Percentiles rank a stretch among this genome's conserved stretches.
These are phyloP conservation scores for Cyclaneusma minus DNA, from an alignment of 2,329 filamentous ascomycete genomes.

Conservation along the genomic window DNA sequence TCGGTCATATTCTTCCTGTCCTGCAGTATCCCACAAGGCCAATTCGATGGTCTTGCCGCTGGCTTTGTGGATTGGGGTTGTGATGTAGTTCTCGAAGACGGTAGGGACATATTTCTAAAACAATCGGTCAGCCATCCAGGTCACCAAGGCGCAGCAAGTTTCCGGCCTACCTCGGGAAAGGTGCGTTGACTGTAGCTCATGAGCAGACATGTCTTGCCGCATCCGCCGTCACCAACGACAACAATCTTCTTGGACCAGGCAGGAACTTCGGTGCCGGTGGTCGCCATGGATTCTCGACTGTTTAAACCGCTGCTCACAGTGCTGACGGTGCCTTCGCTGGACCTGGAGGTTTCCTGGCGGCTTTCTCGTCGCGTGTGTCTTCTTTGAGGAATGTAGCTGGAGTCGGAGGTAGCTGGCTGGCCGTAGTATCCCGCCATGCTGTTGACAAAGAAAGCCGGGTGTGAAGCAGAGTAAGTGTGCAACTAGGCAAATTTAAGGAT, in stretches of 20 bases:
- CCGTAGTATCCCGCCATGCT: no score
- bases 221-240: conserved; percentile 93
- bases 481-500: no score
- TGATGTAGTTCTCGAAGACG: conserved; percentile 99
- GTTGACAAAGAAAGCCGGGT: no score
- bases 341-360: conserved; percentile 25
- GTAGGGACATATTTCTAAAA: conserved; percentile 96
- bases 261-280: conserved; percentile 77
- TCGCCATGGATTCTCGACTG: conserved; percentile 63
- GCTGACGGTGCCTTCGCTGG: conserved; percentile 82
- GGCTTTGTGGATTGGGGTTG: conserved; percentile 75
- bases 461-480: no score
- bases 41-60: conserved; percentile 92
- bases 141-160: conserved; percentile 1
- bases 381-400: conserved; percentile 14
- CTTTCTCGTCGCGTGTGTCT: conserved; percentile 16
- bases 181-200: conserved; percentile 99
- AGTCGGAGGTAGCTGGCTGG: conserved; percentile 17
- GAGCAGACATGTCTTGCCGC: conserved; percentile 94
- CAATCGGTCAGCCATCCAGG: conserved; percentile 3
- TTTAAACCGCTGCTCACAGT: conserved; percentile 62
- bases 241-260: conserved; percentile 98
- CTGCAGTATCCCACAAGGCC: conserved; percentile 95
- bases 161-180: conserved; percentile 81
- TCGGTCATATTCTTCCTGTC: conserved; percentile 96